Conservation (phyloP, 1,139 yeast genomes). For the Debaryomyces sp. region DNA sequence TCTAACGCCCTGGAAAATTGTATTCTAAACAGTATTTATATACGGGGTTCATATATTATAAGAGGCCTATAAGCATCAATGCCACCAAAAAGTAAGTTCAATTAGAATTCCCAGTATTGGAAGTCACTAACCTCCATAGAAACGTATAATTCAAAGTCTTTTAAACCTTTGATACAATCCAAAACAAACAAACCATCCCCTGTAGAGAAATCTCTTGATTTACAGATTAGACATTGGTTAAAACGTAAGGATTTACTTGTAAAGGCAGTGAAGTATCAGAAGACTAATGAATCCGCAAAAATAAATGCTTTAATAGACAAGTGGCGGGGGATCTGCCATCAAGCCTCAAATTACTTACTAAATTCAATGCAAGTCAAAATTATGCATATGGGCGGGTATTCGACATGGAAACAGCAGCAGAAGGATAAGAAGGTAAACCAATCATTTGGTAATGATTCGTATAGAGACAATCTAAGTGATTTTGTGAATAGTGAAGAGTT, state of each 20-base stretch:
- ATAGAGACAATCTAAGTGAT: conserved; percentile 7
- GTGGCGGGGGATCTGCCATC: conserved; percentile 16
- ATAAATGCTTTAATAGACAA: conserved; percentile 14
- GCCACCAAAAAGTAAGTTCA: conserved; percentile 7
- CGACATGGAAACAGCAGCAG: conserved; percentile 12
- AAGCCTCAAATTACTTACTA: conserved; percentile 19
- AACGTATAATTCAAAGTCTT: not conserved
- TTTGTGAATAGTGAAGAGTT: conserved; percentile 16
- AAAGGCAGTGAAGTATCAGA: conserved; percentile 16
- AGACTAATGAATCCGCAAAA: conserved; percentile 11
- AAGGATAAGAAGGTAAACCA: conserved; percentile 9
- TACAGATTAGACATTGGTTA: conserved; percentile 13
- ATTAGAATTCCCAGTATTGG: not conserved
- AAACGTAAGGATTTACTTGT: conserved; percentile 14
- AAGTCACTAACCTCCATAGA: not conserved
- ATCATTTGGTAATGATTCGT: conserved; percentile 9
- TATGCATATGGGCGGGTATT: conserved; percentile 16
- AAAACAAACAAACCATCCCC: not conserved
- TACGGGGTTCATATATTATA: not conserved
- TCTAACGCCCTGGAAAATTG: not conserved
- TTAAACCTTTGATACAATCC: conserved; percentile 5
- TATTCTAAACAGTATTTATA: not conserved
- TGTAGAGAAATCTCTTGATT: conserved; percentile 13
- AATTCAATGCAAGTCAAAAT: conserved; percentile 17
- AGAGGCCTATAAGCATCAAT: not conserved